Percentiles rank a stretch among this genome's conserved stretches.
These are phyloP conservation scores for Strobilomyces dryophilus DNA, from an alignment of 768 basidiomycete species.

Conservation along the genomic window DNA sequence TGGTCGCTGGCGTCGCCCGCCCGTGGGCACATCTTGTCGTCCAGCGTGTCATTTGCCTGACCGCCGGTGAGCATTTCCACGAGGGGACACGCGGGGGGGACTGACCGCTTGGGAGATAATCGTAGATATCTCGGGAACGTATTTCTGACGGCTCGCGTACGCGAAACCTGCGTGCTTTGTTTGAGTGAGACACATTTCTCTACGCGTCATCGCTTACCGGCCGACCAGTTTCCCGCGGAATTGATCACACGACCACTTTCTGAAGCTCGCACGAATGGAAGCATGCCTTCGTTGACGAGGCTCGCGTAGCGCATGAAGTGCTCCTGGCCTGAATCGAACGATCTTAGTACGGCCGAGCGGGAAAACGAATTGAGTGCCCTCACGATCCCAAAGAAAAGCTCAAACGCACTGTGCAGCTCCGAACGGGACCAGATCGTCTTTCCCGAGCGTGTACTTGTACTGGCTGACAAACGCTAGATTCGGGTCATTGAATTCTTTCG, in stretches of 20 bases:
- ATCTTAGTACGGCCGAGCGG: background rate
- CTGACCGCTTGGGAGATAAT: slow-evolving; percentile 52
- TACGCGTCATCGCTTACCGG: slow-evolving; percentile 35
- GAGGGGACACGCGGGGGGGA: background rate
- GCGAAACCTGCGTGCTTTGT: slow-evolving; percentile 35
- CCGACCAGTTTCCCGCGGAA: slow-evolving; percentile 64
- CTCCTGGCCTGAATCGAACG: slow-evolving; percentile 46
- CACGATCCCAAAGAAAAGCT: slow-evolving; percentile 27
- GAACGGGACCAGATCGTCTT: slow-evolving; percentile 55
- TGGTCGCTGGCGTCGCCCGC: slow-evolving; percentile 40
- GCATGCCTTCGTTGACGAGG: slow-evolving; percentile 38
- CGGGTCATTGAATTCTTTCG: slow-evolving; percentile 38
- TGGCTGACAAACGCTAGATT: slow-evolving; percentile 48
- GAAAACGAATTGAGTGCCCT: background rate
- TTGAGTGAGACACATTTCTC: background rate
- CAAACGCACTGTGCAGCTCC: slow-evolving; percentile 64
- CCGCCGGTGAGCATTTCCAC: background rate
- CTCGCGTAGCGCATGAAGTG: slow-evolving; percentile 48
- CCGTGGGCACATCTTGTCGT: slow-evolving; percentile 59
- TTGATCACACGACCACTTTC: slow-evolving; percentile 52
- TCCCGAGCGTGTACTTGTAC: slow-evolving; percentile 55
- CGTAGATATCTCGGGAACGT: slow-evolving; percentile 48
- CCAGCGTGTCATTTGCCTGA: slow-evolving; percentile 59
- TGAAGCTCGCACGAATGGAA: slow-evolving; percentile 51
- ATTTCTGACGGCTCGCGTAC: slow-evolving; percentile 40